Base-by-base conservation (phyloP, 2,329 filamentous ascomycete genomes). In the Coccinonectria pachysandricola region DNA sequence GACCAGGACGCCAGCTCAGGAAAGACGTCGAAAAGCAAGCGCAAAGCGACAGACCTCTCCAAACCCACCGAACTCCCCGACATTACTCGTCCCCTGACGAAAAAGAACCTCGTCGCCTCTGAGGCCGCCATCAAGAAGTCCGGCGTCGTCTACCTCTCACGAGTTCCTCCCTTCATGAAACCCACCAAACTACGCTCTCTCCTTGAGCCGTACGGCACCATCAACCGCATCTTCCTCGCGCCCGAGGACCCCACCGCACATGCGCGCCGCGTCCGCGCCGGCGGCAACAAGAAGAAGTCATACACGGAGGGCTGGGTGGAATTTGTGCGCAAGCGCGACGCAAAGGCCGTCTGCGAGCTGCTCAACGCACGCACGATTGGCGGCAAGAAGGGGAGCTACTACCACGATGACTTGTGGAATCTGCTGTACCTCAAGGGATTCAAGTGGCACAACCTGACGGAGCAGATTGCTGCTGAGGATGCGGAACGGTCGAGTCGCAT, bases 231-330 rank as follows among this genome's bases (percentile, higher is more conserved):
- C 30, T 88, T 87, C 58, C 68, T 88, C 11, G 75, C 80, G 0
- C 82, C 82, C 8, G 82, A 91, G 55, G 76, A 85, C 46, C 68
- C 75, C 0, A 53, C 68, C 4, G 65, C 69, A 5, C 79, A 83
- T 42, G 61, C 71, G 6, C 68, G 73, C 14, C 76, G 84, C 15
- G 65, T 86, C 8, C 68, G 70, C 28, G 68, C 66, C 26, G 84
- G 85, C 26, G 84, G 84, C 32, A 91, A 88, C 59, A 86, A 86
- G 60, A 85, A 86, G 55, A 71, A 75, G 33, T 71, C 71, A n/a
- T 91, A 75, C 56, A 78, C 74, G 4, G 85, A 92, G 53, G 85
- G 84, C 23, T 92, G 84, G 84, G 74, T 91, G 15, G 85, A 92
- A 52, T 92, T 88, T 45, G 54, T 74, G 18, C 65, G 68, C 36